These are phyloP conservation scores for Condylostoma magnum DNA, from an alignment of 169 alveolate genomes.

Conservation along the genomic window DNA sequence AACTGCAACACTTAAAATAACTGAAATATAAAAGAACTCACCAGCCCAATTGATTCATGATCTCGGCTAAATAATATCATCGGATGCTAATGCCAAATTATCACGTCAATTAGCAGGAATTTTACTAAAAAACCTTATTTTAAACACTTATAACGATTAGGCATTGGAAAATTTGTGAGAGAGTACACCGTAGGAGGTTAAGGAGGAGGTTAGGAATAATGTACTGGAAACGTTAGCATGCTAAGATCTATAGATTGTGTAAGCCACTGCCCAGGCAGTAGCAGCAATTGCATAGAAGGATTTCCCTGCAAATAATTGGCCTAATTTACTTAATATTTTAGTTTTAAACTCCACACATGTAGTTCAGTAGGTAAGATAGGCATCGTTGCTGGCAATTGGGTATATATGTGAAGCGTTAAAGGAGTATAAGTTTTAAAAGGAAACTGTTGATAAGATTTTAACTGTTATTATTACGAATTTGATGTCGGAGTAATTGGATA, in stretches of 20 bases:
- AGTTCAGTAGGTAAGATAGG: not conserved
- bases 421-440: conserved; percentile 39
- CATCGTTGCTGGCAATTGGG: conserved; percentile 1
- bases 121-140: not conserved
- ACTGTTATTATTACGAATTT: conserved; percentile 31
- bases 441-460: conserved; percentile 27
- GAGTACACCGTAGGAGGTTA: not conserved
- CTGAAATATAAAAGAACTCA: too few relatives aligned
- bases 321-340: not conserved
- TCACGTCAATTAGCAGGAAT: conserved; percentile 24
- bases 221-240: conserved; percentile 3
- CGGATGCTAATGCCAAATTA: not conserved
- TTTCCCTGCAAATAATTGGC: not conserved
- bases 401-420: conserved; percentile 12
- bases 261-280: conserved; percentile 5
- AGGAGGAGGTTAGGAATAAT: not conserved
- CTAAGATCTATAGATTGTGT: not conserved
- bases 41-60: conserved; percentile 15
- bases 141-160: not conserved
- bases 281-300: conserved; percentile 1
- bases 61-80: conserved; percentile 30
- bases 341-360: not conserved
- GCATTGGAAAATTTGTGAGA: not conserved
- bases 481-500: not conserved
- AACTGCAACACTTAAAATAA: too few relatives aligned